phyloP scores from a whole-genome alignment of 2,329 filamentous ascomycete species.

The Xylariomycetidae sp. region DNA sequence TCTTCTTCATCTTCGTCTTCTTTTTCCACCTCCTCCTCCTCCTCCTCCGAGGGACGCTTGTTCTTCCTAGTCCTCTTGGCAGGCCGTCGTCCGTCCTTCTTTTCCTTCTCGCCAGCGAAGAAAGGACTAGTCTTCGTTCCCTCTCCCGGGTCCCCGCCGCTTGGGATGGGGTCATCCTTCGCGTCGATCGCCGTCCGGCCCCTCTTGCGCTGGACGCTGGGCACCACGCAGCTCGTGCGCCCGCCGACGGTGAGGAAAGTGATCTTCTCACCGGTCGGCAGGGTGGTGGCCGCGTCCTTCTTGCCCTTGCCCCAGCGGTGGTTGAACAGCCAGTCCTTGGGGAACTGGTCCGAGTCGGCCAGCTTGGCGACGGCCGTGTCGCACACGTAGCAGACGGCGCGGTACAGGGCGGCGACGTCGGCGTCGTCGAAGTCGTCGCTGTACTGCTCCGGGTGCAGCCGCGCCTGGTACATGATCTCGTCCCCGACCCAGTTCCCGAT shows the following conservation, averaged over 20 bases:
- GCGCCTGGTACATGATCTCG: slow-evolving; percentile 85
- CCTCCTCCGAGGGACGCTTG: slow-evolving; percentile 1
- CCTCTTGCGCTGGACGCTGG: slow-evolving; percentile 78
- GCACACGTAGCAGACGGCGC: slow-evolving; percentile 73
- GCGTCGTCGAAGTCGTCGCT: slow-evolving; percentile 72
- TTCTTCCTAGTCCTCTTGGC: background rate
- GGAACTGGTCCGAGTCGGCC: slow-evolving; percentile 79
- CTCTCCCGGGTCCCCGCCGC: too few species aligned
- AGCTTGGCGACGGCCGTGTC: slow-evolving; percentile 72
- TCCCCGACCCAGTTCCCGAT: slow-evolving; percentile 98
- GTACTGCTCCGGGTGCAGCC: slow-evolving; percentile 88
- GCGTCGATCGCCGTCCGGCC: slow-evolving; percentile 35
- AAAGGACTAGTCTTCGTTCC: too few species aligned
- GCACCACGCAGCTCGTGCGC: slow-evolving; percentile 84
- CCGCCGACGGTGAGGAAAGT: slow-evolving; percentile 86
- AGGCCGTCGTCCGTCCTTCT: too few species aligned
- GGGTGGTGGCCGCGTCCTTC: slow-evolving; percentile 58
- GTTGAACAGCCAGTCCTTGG: slow-evolving; percentile 82
- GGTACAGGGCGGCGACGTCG: slow-evolving; percentile 68
- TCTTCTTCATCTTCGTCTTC: slow-evolving; percentile 10
- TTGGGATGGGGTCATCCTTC: too few species aligned
- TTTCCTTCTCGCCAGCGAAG: too few species aligned
- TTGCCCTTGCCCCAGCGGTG: slow-evolving; percentile 88
- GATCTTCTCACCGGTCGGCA: slow-evolving; percentile 83
- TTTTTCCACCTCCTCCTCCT: background rate